Evolutionary conservation across 2,329 filamentous ascomycete genomes (phyloP), one percentile per base, ranked within the genome.

Genomic region (Madurella fahalii): DNA sequence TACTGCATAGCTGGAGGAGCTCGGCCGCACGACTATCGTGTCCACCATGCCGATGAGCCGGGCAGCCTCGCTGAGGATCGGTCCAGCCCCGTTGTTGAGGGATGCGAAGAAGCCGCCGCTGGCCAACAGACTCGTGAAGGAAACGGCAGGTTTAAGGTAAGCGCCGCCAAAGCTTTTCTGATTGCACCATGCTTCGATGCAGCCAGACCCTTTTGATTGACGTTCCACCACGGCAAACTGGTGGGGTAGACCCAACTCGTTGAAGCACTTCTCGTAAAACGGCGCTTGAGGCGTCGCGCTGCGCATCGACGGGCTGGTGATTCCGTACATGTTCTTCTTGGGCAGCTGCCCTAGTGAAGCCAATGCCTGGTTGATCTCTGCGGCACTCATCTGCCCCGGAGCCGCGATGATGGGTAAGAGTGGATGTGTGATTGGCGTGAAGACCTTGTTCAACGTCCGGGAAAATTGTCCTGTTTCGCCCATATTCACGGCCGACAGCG

Each of bases 341-440:
- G 88, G 88, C 49, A 94, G 78, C 64, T 92, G 88, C 2, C 89
- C 89, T 69, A 95, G 85, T 54, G 88, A 84, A 51, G 89, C 84
- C 31, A 94, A 73, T 4, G 88, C 87, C 45, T 83, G 81, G 65
- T 95, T 94, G 69, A 94, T 94, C 71, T 94, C 88, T 15, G 90
- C 87, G 1, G 89, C 88, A 61, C 87, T 92, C 73, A 95, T 77
- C 70, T 95, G 90, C 9, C 90, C 90, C 0, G 90, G 90, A 0
- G 90, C 90, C 20, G 90, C 90, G 54, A 94, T 90, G 65, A 91
- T 85, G 9, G 90, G 90, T 3, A 95, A 77, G 9, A 94, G 75
- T 1, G 90, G 89, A 65, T 95, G 90, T 0, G 90, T 95, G 66
- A 95, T 92, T 25, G 90, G 89, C 0, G 89, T 92, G 68, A 95